phyloP scores from a whole-genome alignment of 345 rosid genomes.

The Diplotaxis tenuifolia region DNA sequence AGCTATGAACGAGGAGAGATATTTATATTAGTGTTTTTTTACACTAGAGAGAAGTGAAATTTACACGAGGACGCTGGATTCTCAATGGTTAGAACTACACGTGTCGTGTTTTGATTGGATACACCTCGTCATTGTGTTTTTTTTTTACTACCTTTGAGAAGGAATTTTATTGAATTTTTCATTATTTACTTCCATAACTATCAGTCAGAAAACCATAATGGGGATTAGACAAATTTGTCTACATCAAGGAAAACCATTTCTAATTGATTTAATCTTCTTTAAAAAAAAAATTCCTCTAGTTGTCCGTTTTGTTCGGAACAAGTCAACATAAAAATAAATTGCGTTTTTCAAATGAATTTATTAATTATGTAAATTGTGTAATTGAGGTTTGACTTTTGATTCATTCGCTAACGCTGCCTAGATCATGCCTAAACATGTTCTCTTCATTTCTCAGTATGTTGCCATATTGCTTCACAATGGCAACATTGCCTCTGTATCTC shows the following conservation, averaged over 20 bases:
- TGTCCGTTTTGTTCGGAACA: neutral
- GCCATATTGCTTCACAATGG: neutral
- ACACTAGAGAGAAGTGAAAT: neutral
- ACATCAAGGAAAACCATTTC: neutral
- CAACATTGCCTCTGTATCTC: neutral
- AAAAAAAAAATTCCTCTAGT: too few relatives aligned
- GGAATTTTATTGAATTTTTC: neutral
- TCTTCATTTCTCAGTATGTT: neutral
- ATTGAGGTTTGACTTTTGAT: neutral
- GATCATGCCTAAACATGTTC: neutral
- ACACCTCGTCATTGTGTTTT: conserved; percentile 15
- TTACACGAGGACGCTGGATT: neutral
- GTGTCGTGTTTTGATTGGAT: neutral
- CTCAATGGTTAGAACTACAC: conserved; percentile 8
- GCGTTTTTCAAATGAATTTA: neutral
- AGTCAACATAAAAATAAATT: neutral
- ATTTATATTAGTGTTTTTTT: conserved; percentile 2
- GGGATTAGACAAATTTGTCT: neutral
- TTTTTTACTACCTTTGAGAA: neutral
- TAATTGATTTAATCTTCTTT: neutral
- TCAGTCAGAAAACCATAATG: neutral
- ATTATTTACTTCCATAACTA: conserved; percentile 22
- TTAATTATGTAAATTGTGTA: neutral
- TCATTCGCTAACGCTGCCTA: neutral
- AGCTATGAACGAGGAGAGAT: neutral